A percentile compares a stretch with the other conserved stretches of the same genome.
Evolutionary conservation across 179 eudicot species (phyloP).

Genomic region (Camellia oleifera): DNA sequence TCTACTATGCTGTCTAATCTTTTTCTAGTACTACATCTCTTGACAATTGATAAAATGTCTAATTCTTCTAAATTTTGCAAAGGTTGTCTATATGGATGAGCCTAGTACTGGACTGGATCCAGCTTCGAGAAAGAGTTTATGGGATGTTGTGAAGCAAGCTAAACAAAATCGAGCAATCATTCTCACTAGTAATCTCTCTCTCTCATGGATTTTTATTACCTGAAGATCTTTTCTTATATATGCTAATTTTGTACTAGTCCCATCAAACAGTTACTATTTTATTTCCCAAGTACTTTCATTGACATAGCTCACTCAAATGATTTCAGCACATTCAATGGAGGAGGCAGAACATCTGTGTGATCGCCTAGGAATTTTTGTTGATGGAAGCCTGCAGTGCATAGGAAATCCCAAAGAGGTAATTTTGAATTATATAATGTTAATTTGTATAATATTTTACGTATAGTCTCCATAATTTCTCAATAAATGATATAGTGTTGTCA

Average conservation of each 20-base stretch:
- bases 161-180: conserved; percentile 83
- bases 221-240: neutral
- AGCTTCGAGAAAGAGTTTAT: conserved; percentile 84
- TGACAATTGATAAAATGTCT: neutral
- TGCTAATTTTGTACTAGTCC: neutral
- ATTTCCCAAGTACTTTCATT: neutral
- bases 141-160: conserved; percentile 87
- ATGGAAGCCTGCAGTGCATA: conserved; percentile 86
- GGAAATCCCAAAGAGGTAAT: conserved; percentile 92
- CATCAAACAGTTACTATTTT: neutral
- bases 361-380: conserved; percentile 82
- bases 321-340: conserved; percentile 95
- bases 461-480: neutral
- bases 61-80: conserved; percentile 13
- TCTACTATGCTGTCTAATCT: neutral
- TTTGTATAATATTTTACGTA: neutral
- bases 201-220: conserved; percentile 1
- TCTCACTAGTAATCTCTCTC: conserved; percentile 59
- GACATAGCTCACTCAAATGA: conserved; percentile 5
- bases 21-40: neutral
- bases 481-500: neutral
- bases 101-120: conserved; percentile 97
- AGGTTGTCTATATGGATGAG: conserved; percentile 98
- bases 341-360: conserved; percentile 94
- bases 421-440: neutral